Conservation (phyloP, 495 filamentous ascomycete genomes). For the Aspergillus campestris region DNA sequence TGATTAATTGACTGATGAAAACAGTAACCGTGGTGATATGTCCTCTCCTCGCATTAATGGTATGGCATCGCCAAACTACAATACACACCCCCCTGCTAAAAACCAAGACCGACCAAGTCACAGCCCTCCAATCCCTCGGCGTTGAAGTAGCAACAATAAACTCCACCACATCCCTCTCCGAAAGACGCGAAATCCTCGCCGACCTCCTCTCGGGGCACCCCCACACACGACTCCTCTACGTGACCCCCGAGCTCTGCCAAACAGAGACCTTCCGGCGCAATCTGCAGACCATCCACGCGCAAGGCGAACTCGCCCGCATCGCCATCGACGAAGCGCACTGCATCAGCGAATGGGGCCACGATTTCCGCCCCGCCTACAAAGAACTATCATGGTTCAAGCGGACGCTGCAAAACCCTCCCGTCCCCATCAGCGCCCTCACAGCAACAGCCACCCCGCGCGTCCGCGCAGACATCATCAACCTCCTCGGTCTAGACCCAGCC, state of each 20-base stretch:
- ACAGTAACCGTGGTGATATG: slow-evolving; percentile 86
- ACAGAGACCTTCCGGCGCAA: slow-evolving; percentile 68
- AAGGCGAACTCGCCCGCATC: slow-evolving; percentile 74
- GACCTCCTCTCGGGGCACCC: slow-evolving; percentile 87
- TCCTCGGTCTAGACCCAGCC: slow-evolving; percentile 54
- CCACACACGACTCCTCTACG: slow-evolving; percentile 74
- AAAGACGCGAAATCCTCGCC: slow-evolving; percentile 58
- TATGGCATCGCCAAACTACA: slow-evolving; percentile 14
- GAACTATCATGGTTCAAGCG: slow-evolving; percentile 80
- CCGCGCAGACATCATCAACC: slow-evolving; percentile 67
- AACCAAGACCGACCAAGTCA: slow-evolving; percentile 78
- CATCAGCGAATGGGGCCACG: slow-evolving; percentile 97
- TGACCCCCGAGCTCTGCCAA: slow-evolving; percentile 84
- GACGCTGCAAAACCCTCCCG: slow-evolving; percentile 63
- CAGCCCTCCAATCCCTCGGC: slow-evolving; percentile 61
- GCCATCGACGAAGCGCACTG: slow-evolving; percentile 95
- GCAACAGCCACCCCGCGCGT: slow-evolving; percentile 81
- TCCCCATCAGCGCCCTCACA: slow-evolving; percentile 85
- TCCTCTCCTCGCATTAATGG: slow-evolving; percentile 86
- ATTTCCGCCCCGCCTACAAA: slow-evolving; percentile 90
- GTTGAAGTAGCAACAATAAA: slow-evolving; percentile 82
- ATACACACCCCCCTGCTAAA: neutral
- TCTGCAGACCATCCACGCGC: slow-evolving; percentile 63
- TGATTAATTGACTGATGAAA: neutral
- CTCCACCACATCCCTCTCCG: slow-evolving; percentile 58